These are phyloP conservation scores for Selaginella tamariscina DNA, from an alignment of 75 land plant species.

Conservation along the genomic window DNA sequence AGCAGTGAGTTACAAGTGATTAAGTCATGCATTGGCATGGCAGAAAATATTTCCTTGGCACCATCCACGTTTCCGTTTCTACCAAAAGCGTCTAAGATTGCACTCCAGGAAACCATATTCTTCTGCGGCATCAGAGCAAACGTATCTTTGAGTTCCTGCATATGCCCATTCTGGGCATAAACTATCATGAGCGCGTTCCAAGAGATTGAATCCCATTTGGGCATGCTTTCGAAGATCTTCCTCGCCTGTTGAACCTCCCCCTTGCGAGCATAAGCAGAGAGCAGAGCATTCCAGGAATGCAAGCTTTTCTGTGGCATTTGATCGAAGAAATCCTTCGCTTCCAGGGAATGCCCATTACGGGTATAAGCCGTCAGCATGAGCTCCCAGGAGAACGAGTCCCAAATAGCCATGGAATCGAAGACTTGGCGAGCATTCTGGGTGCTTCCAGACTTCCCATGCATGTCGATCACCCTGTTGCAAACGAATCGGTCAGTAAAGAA, in stretches of 20 bases:
- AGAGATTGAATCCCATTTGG: background rate
- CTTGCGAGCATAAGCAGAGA: background rate
- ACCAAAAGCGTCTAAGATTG: background rate
- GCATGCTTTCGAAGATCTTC: background rate
- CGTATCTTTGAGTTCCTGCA: background rate
- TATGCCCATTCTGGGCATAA: background rate
- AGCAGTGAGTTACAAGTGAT: background rate
- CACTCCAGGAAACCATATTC: background rate
- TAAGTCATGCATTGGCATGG: background rate
- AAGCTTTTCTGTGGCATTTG: background rate
- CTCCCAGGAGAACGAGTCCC: background rate
- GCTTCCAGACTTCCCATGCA: background rate
- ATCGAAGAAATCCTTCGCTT: background rate
- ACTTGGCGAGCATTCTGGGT: background rate
- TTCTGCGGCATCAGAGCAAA: background rate
- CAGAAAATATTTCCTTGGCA: background rate
- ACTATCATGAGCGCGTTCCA: background rate
- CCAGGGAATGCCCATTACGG: background rate
- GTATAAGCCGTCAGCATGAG: background rate
- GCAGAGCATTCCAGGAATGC: background rate
- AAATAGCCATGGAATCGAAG: background rate
- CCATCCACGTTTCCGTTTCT: background rate
- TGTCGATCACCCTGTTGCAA: background rate
- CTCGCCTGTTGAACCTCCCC: background rate
- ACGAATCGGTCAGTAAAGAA: background rate